Evolutionary conservation across 257 asterid genomes (phyloP).

Genomic region (Linaria vulgaris): DNA sequence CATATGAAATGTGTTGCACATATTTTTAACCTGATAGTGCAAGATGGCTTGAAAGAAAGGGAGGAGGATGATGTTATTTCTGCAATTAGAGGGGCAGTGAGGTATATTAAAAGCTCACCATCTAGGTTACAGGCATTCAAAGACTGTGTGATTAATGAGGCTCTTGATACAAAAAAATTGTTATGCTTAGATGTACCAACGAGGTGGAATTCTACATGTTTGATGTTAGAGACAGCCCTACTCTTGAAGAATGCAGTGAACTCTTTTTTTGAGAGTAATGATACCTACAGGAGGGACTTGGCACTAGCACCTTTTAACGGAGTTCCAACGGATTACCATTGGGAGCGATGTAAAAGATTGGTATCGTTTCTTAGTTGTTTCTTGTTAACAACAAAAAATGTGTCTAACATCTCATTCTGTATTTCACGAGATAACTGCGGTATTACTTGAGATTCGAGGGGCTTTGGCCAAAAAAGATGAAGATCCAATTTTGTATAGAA

Average conservation of each 20-base stretch:
- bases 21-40: constrained; percentile 15
- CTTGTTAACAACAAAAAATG: neutral
- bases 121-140: too few relatives aligned
- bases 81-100: too few relatives aligned
- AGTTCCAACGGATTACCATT: neutral
- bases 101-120: too few relatives aligned
- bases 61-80: neutral
- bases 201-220: too few relatives aligned
- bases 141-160: neutral
- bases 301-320: too few relatives aligned
- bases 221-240: neutral
- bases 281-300: neutral
- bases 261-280: neutral
- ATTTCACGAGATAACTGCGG: neutral
- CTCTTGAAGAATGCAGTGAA: neutral
- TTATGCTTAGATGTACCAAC: constrained; percentile 10
- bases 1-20: neutral
- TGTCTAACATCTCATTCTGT: neutral
- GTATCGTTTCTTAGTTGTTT: neutral
- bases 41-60: constrained; percentile 10
- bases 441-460: neutral
- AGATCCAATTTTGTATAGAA: too few relatives aligned
- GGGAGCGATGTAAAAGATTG: neutral
- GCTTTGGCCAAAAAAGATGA: too few relatives aligned
- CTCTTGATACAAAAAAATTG: neutral